Evolutionary conservation across 352 stramenopile species (phyloP), one percentile per base, ranked within the genome.

Genomic region (Peronosclerospora sorghi): DNA sequence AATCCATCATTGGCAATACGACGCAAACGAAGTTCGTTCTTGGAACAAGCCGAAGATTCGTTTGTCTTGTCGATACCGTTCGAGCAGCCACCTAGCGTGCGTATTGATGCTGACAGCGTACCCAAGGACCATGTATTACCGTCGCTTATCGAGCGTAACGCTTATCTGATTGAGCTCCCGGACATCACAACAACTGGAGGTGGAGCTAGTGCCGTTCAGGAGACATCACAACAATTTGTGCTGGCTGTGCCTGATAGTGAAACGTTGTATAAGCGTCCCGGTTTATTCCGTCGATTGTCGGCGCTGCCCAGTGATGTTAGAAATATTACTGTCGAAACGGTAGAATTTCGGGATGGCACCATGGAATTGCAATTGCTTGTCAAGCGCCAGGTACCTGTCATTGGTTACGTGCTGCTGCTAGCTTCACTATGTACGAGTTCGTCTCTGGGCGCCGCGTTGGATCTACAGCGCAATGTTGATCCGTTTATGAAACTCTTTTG

Each of bases 401-500:
- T 84, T 23, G 79, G 75, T n/a, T 91, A 91, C 45, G 41, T 85
- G 28, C 51, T 91, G 19, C 46, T 91, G 26, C 35, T 87, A 13
- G 64, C 68, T 8, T 74, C 75, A n/a, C 49, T 88, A 7, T 38
- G 87, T 12, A 78, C 76, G 13, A 87, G 88, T 35, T 83, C 75
- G 35, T 88, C 75, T 15, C 72, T 88, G 58, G 75, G 76, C 5
- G 65, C 74, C 4, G 79, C 75, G 6, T 60, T 88, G 17, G 71
- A 91, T 32, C 54, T 86, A 45, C 73, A 91, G 28, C 53, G 59
- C 8, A 68, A 64, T 24, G 79, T 88, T 35, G 64, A 87, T 19
- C 75, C 79, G 9, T 87, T 91, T 54, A 60, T 91, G 35, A 88
- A 91, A 47, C 48, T 88, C 1, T 91, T 91, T 41, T 91, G 79